Evolutionary conservation across 495 filamentous ascomycete species (phyloP).

Genomic region (Letharia lupina): DNA sequence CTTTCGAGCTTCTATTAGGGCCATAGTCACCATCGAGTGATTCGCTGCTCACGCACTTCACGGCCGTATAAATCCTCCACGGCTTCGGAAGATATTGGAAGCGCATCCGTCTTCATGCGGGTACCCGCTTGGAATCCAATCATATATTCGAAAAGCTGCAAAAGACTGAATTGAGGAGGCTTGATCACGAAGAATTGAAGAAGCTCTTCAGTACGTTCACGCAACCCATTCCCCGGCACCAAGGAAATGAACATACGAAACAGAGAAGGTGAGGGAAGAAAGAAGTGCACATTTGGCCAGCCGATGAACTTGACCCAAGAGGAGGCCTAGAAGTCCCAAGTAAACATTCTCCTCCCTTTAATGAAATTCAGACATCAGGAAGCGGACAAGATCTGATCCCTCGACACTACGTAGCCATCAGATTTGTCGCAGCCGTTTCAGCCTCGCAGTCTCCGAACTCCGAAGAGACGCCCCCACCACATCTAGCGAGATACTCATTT

Average conservation of each 20-base stretch:
- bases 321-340: not conserved
- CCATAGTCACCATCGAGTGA: not conserved
- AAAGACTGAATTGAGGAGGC: not conserved
- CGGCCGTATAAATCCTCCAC: not conserved
- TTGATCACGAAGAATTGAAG: not conserved
- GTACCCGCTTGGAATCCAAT: conserved; percentile 1
- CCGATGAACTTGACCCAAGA: not conserved
- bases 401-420: not conserved
- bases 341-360: not conserved
- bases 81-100: not conserved
- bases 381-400: not conserved
- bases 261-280: not conserved
- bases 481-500: not conserved
- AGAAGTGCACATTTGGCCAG: not conserved
- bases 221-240: not conserved
- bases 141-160: not conserved
- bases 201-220: not conserved
- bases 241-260: not conserved
- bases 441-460: not conserved
- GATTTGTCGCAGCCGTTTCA: not conserved
- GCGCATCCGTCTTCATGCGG: not conserved
- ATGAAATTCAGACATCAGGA: not conserved
- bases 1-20: not conserved
- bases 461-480: not conserved
- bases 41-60: not conserved